These are phyloP conservation scores for Entomortierella lignicola DNA, from an alignment of 192 early-diverging fungal genomes.

Conservation along the genomic window DNA sequence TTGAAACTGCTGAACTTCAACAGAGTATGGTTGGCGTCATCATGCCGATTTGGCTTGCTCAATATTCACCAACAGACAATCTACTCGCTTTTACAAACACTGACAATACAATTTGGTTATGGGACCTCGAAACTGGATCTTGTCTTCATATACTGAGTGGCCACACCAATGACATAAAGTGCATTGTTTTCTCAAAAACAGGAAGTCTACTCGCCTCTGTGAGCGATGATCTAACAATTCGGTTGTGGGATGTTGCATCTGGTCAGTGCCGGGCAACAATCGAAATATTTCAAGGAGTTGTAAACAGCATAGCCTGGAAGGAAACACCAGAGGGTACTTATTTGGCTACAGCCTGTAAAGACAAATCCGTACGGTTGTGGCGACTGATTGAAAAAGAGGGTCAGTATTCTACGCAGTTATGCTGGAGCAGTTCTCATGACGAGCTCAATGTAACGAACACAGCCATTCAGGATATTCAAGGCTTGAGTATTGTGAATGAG, in stretches of 20 bases:
- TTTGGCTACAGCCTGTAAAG: background rate
- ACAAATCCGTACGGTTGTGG: background rate
- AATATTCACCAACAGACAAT: too few relatives aligned
- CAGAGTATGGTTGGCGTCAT: too few relatives aligned
- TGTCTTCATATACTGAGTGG: background rate
- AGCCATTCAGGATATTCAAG: background rate
- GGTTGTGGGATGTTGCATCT: constrained; percentile 3
- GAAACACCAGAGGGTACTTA: background rate
- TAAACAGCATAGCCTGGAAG: constrained; percentile 2
- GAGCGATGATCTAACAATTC: background rate
- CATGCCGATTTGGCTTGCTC: too few relatives aligned
- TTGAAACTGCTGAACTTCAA: too few relatives aligned
- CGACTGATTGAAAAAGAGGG: background rate
- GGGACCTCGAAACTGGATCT: background rate
- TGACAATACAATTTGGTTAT: constrained; percentile 1
- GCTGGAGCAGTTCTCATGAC: background rate
- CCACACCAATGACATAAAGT: background rate
- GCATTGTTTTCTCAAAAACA: background rate
- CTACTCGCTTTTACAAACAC: too few relatives aligned
- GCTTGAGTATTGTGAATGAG: background rate
- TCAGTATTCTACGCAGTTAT: background rate
- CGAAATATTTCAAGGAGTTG: background rate
- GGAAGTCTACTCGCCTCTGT: background rate
- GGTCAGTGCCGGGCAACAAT: constrained; percentile 1
- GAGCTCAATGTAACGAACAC: background rate